Evolutionary conservation across 805 yeast species (phyloP).

Genomic region (Trichomonascus vanleenenianus): DNA sequence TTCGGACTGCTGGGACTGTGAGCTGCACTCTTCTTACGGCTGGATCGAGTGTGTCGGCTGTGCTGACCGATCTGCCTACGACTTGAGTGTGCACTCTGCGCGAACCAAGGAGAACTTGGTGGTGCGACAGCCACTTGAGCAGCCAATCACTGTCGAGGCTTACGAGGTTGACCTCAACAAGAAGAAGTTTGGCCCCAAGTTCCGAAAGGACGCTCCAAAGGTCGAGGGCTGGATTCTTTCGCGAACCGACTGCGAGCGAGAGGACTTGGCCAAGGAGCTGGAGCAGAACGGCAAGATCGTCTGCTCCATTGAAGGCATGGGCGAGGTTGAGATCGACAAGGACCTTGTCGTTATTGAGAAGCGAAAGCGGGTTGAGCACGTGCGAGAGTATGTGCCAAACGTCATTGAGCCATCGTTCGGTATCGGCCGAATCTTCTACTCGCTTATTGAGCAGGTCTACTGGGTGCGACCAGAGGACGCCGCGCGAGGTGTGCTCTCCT

Average conservation of each 20-base stretch:
- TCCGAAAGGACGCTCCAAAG: constrained; percentile 92
- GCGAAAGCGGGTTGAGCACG: constrained; percentile 75
- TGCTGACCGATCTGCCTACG: constrained; percentile 98
- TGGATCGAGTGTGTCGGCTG: constrained; percentile 99
- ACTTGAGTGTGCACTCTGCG: constrained; percentile 89
- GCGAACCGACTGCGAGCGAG: constrained; percentile 81
- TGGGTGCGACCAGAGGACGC: constrained; percentile 91
- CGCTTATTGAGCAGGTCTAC: constrained; percentile 88
- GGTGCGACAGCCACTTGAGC: constrained; percentile 83
- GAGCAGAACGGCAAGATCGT: constrained; percentile 52
- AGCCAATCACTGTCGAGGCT: constrained; percentile 74
- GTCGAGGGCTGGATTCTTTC: constrained; percentile 73
- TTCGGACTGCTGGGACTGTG: constrained; percentile 99
- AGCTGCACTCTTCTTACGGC: constrained; percentile 89
- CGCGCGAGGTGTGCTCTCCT: constrained; percentile 82
- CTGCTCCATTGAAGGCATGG: constrained; percentile 59
- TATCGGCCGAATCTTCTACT: constrained; percentile 93
- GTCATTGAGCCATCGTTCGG: constrained; percentile 99
- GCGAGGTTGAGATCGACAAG: constrained; percentile 62
- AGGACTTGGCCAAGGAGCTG: constrained; percentile 65
- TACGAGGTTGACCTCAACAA: constrained; percentile 83
- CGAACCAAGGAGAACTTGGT: constrained; percentile 92
- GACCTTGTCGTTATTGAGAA: constrained; percentile 68
- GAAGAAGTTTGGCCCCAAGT: constrained; percentile 96
- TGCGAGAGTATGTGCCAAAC: constrained; percentile 92